phyloP scores from a whole-genome alignment of 2,329 filamentous ascomycete genomes.

The Metarhizium humberi region DNA sequence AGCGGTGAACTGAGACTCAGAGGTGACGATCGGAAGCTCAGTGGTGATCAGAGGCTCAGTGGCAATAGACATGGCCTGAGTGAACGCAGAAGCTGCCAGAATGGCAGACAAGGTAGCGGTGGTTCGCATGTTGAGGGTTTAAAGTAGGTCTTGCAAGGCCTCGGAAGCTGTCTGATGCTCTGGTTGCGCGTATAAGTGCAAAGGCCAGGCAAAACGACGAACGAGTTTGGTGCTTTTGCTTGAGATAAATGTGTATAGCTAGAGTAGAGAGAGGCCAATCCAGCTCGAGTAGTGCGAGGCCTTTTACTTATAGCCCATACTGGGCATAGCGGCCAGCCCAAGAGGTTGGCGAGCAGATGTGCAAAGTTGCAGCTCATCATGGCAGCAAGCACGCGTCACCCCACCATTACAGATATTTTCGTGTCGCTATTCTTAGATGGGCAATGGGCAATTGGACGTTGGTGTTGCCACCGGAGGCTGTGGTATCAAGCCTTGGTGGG shows the following conservation, averaged over 20 bases:
- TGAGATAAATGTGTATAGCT: too few species aligned
- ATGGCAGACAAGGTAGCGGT: slow-evolving; percentile 7
- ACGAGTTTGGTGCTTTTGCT: too few species aligned
- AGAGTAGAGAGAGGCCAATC: too few species aligned
- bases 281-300: neutral
- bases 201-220: neutral
- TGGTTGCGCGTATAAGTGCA: neutral
- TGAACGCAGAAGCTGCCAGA: slow-evolving; percentile 9
- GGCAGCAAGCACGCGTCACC: slow-evolving; percentile 2
- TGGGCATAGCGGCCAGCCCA: neutral
- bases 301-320: slow-evolving; percentile 3
- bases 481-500: neutral
- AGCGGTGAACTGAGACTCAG: neutral
- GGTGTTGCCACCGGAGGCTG: slow-evolving; percentile 1
- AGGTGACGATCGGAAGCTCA: neutral
- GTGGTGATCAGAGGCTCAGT: neutral
- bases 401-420: neutral
- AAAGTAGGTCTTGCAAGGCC: neutral
- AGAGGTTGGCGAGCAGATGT: neutral
- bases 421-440: slow-evolving; percentile 6
- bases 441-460: neutral
- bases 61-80: neutral
- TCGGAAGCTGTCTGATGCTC: neutral
- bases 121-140: slow-evolving; percentile 11
- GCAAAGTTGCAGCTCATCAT: neutral